Evolutionary conservation across 345 rosid species (phyloP).

Genomic region (Kernera saxatilis): DNA sequence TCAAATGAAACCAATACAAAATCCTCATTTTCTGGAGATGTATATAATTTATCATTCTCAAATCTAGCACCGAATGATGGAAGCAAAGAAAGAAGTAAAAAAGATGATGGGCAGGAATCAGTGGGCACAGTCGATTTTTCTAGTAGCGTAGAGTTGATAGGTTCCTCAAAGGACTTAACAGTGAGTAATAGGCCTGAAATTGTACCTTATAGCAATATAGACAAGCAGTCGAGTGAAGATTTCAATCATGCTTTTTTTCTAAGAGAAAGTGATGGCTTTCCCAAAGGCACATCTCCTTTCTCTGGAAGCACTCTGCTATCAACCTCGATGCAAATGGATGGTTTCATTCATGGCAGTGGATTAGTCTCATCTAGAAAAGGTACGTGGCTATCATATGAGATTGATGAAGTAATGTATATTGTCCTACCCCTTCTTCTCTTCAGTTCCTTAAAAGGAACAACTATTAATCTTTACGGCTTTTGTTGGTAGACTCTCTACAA

Average conservation of each 20-base stretch:
- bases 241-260: slow-evolving; percentile 23
- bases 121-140: slow-evolving; percentile 26
- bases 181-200: slow-evolving; percentile 22
- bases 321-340: slow-evolving; percentile 28
- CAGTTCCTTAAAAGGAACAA: slow-evolving; percentile 1
- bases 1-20: slow-evolving; percentile 20
- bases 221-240: slow-evolving; percentile 34
- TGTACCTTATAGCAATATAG: slow-evolving; percentile 22
- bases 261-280: slow-evolving; percentile 34
- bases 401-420: slow-evolving; percentile 11
- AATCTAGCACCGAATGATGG: slow-evolving; percentile 25
- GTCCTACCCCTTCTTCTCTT: background rate
- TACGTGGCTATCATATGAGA: slow-evolving; percentile 17
- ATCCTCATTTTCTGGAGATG: slow-evolving; percentile 23
- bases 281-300: slow-evolving; percentile 28
- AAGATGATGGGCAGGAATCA: slow-evolving; percentile 32
- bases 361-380: slow-evolving; percentile 35
- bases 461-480: slow-evolving; percentile 14
- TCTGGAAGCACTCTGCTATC: slow-evolving; percentile 29
- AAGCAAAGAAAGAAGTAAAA: slow-evolving; percentile 29
- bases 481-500: slow-evolving; percentile 39
- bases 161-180: slow-evolving; percentile 32
- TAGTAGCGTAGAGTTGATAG: slow-evolving; percentile 32
- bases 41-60: slow-evolving; percentile 29
- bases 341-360: slow-evolving; percentile 29